These are phyloP conservation scores for Fulvia fulva DNA, from an alignment of 2,329 filamentous ascomycete species.

Conservation along the genomic window DNA sequence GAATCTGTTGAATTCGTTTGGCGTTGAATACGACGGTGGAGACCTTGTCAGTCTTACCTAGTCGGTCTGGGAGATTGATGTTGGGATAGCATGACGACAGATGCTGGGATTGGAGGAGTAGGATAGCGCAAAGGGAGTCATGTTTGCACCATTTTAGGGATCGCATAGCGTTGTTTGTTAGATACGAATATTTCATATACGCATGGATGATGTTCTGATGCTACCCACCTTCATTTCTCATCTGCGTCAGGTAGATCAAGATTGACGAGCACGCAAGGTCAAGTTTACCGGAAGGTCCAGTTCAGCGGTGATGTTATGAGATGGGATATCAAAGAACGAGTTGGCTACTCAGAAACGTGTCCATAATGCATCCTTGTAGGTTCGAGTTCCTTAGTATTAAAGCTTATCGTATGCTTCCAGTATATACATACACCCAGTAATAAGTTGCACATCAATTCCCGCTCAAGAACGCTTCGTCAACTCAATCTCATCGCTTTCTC, in stretches of 20 bases:
- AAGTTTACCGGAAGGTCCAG: too few relatives aligned
- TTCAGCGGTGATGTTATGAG: too few relatives aligned
- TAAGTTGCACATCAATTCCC: too few relatives aligned
- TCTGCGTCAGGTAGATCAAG: neutral
- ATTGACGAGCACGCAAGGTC: too few relatives aligned
- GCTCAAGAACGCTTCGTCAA: neutral
- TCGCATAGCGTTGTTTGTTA: neutral
- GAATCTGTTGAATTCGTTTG: constrained; percentile 38
- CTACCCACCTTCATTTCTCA: neutral
- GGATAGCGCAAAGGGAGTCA: neutral
- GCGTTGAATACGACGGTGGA: constrained; percentile 34
- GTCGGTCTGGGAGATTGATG: neutral
- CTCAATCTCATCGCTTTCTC: neutral
- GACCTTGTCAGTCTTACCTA: constrained; percentile 23
- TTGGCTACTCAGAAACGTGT: too few relatives aligned
- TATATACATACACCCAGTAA: too few relatives aligned
- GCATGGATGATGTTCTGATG: neutral
- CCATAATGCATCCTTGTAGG: too few relatives aligned
- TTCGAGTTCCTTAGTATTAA: too few relatives aligned
- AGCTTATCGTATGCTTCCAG: too few relatives aligned
- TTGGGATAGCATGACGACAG: neutral
- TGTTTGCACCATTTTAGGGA: neutral
- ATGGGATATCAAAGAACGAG: too few relatives aligned
- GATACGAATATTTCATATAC: neutral
- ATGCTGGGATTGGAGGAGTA: neutral